Evolutionary conservation across 306 rosid genomes (phyloP).

Genomic region (Albizia julibrissin): DNA sequence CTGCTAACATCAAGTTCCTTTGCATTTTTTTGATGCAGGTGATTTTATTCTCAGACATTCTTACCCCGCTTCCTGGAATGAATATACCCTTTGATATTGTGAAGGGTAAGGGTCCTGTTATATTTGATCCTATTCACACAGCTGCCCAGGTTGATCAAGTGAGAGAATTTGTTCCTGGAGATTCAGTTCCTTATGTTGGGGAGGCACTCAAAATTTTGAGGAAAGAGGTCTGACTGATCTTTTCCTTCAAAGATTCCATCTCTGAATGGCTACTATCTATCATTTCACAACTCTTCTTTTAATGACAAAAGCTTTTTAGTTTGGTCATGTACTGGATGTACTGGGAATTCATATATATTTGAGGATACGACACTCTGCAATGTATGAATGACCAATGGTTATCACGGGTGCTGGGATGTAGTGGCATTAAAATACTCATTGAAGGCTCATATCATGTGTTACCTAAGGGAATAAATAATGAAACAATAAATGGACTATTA

Average conservation of each 20-base stretch:
- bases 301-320: constrained; percentile 7
- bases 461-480: neutral
- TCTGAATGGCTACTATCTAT: constrained; percentile 2
- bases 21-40: constrained; percentile 55
- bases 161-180: constrained; percentile 92
- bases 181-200: constrained; percentile 93
- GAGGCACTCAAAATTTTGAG: constrained; percentile 81
- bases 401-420: neutral
- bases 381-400: neutral
- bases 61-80: constrained; percentile 98
- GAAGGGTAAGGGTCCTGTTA: constrained; percentile 95
- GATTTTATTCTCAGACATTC: constrained; percentile 93
- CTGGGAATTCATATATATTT: neutral
- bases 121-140: constrained; percentile 65
- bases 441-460: neutral
- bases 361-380: neutral
- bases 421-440: neutral
- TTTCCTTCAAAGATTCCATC: constrained; percentile 25
- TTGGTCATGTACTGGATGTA: neutral
- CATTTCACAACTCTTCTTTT: constrained; percentile 15
- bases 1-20: neutral
- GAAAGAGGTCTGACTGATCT: constrained; percentile 66
- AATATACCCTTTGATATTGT: constrained; percentile 97
- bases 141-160: constrained; percentile 74
- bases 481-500: neutral